Percentiles rank a stretch among this genome's conserved stretches.
Evolutionary conservation across 805 yeast genomes (phyloP).

Genomic region (Yamadazyma endophytica): DNA sequence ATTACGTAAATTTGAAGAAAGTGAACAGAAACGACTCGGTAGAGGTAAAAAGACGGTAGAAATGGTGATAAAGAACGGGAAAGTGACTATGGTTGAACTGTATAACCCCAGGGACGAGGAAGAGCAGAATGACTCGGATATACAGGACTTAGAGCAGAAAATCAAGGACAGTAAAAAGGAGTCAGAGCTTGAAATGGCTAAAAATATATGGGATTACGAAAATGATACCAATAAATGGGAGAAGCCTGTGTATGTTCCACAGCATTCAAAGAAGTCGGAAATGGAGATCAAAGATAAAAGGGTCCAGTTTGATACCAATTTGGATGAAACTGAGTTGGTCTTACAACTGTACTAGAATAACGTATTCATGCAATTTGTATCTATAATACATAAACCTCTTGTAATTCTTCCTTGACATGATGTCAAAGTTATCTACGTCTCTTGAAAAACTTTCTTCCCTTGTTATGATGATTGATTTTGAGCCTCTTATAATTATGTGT

Average conservation of each 20-base stretch:
- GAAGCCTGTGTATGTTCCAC: constrained; percentile 41
- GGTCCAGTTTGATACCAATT: constrained; percentile 21
- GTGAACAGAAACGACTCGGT: constrained; percentile 59
- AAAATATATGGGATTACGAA: constrained; percentile 57
- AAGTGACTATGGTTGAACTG: constrained; percentile 61
- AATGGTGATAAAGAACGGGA: constrained; percentile 76
- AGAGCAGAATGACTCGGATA: constrained; percentile 27
- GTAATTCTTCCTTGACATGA: background rate
- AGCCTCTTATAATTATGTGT: constrained; percentile 50
- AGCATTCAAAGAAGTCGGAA: background rate
- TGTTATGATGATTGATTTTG: constrained; percentile 32
- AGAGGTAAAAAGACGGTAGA: constrained; percentile 72
- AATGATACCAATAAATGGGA: constrained; percentile 53
- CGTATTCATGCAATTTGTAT: constrained; percentile 1
- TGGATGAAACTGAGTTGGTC: constrained; percentile 22
- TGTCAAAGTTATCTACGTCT: constrained; percentile 11
- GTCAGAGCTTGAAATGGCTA: constrained; percentile 26
- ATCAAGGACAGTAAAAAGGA: constrained; percentile 19
- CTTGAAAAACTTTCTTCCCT: constrained; percentile 30
- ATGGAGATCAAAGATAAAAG: constrained; percentile 11
- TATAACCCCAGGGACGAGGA: constrained; percentile 14
- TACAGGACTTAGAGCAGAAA: constrained; percentile 33
- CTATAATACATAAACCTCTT: constrained; percentile 2
- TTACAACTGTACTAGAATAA: constrained; percentile 12
- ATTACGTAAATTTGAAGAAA: constrained; percentile 57